phyloP scores from a whole-genome alignment of 768 basidiomycete species.

The Arthromyces matolae region DNA sequence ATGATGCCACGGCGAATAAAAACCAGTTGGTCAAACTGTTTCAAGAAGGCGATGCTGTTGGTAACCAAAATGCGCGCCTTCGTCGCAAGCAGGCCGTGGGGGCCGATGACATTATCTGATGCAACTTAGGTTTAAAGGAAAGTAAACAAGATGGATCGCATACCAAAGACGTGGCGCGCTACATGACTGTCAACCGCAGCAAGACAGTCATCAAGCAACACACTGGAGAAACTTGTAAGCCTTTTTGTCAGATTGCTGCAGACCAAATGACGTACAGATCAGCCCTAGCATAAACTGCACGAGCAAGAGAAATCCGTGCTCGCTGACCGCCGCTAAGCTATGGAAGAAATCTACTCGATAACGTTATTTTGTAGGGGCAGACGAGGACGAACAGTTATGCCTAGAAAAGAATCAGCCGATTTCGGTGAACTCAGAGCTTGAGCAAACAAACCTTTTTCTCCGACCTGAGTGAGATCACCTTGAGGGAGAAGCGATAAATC shows the following conservation, averaged over 20 bases:
- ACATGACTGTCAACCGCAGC: slow-evolving; percentile 87
- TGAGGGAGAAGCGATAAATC: slow-evolving; percentile 78
- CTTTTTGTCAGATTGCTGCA: background rate
- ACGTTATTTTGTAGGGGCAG: background rate
- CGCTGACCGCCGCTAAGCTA: slow-evolving; percentile 82
- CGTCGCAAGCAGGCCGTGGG: slow-evolving; percentile 71
- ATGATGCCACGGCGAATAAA: slow-evolving; percentile 83
- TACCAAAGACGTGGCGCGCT: slow-evolving; percentile 81
- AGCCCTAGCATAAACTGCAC: slow-evolving; percentile 88
- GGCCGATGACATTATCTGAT: slow-evolving; percentile 81
- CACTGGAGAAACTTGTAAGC: slow-evolving; percentile 29
- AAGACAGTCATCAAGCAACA: slow-evolving; percentile 87
- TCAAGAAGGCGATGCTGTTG: slow-evolving; percentile 81
- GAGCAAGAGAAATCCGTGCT: slow-evolving; percentile 78
- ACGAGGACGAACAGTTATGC: slow-evolving; percentile 55
- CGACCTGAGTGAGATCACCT: slow-evolving; percentile 83
- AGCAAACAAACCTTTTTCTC: slow-evolving; percentile 68
- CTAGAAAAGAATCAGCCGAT: slow-evolving; percentile 17
- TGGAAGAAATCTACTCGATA: background rate
- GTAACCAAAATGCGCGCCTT: slow-evolving; percentile 87
- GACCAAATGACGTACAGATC: slow-evolving; percentile 57
- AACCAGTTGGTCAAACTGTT: slow-evolving; percentile 68
- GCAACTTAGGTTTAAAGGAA: background rate
- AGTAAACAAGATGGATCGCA: slow-evolving; percentile 6
- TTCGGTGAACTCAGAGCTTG: background rate